Conservation (phyloP, 2,329 filamentous ascomycete species). For the Immersiporthe knoxdaviesiana region DNA sequence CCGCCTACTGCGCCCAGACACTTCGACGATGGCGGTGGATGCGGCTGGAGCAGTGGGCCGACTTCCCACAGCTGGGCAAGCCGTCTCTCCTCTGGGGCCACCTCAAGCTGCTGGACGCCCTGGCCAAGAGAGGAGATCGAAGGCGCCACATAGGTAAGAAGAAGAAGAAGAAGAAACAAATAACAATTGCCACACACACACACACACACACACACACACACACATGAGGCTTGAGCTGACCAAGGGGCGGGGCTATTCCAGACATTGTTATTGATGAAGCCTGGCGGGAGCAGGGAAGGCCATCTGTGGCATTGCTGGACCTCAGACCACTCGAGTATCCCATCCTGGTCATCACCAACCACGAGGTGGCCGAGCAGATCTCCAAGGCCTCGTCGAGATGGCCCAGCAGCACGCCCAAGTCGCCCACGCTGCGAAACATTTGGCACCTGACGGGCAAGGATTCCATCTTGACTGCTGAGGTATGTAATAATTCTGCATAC, state of each 20-base stretch:
- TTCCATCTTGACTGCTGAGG: slow-evolving; percentile 33
- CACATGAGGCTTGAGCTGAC: not conserved
- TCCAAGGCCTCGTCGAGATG: slow-evolving; percentile 38
- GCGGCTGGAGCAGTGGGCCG: slow-evolving; percentile 22
- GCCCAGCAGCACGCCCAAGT: slow-evolving; percentile 41
- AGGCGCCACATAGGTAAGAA: slow-evolving; percentile 19
- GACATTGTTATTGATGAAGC: slow-evolving; percentile 31
- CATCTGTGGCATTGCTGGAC: slow-evolving; percentile 41
- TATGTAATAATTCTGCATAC: not conserved
- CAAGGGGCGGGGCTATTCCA: not conserved
- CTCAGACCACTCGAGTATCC: slow-evolving; percentile 40
- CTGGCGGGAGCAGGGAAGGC: slow-evolving; percentile 36
- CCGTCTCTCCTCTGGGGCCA: slow-evolving; percentile 24
- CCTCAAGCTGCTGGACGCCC: slow-evolving; percentile 12
- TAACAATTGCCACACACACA: no score
- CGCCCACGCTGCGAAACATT: slow-evolving; percentile 36
- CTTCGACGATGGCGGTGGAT: slow-evolving; percentile 21
- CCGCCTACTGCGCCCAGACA: slow-evolving; percentile 17
- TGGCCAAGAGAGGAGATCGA: slow-evolving; percentile 19
- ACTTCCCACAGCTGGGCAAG: slow-evolving; percentile 21
- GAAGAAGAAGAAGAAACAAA: no score
- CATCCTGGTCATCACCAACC: slow-evolving; percentile 39
- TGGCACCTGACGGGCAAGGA: slow-evolving; percentile 33
- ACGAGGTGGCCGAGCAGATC: slow-evolving; percentile 44
- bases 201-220: no score